Base-by-base conservation (phyloP, 148 eudicot species). In the Nepenthes mirabilis region DNA sequence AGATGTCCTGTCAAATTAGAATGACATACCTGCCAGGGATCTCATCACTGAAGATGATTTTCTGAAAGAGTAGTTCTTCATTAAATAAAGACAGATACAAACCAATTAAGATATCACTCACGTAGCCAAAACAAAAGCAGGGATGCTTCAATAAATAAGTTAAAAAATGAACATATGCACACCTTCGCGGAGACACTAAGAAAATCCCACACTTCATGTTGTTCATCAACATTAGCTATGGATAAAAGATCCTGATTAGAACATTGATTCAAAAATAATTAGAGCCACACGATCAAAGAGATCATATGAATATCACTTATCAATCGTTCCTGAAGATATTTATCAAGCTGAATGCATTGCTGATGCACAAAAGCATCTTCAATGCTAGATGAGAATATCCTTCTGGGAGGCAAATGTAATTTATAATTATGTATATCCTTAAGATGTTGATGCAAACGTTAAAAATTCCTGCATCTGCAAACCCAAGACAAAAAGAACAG, bases 191-290 rank as follows among this genome's bases (percentile, higher is more conserved):
- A 77, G 73, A 65, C 85, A 76, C 96, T 82, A 57, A 93, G 74
- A 78, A 93, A 93, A 71, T 93, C 99, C 99, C 91, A 88, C 49
- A 88, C 99, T 82, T 93, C 96, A 70, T 93, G 99, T 75, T 86
- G 99, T 76, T 93, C 99, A 52, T 95, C 99, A 63, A 93, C 96
- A 77, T 93, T 93, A 60, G 99, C 95, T 65, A 93, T 93, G 61
- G 99, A 84, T 71, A 93, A 72, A 65, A 93, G 95, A 75, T 93
- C 99, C 99, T 93, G 75, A 40, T 7, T 64, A 70, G 55, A 60
- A 64, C 23, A 23, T 23, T 43, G 37, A 68, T 36, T 37, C 23
- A 33, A 59, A 14, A 33, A 2, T 32, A 6, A 32, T 33, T 3
- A 55, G 36, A 75, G 72, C 11, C 36, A 45, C 9, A 2, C 55